Conservation (phyloP, 495 filamentous ascomycete genomes). For the Pseudevernia furfuracea region DNA sequence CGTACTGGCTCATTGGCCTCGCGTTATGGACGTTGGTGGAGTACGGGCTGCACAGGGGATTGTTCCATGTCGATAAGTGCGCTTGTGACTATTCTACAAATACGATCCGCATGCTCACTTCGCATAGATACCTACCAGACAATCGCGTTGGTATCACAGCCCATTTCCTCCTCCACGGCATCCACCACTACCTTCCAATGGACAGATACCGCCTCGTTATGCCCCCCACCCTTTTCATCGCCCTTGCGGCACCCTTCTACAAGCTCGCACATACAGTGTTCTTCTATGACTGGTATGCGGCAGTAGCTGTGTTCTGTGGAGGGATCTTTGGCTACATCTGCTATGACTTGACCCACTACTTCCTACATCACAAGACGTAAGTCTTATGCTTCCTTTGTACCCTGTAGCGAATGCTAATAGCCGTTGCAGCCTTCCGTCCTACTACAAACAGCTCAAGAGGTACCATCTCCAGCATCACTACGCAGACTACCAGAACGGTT, state of each 20-base stretch:
- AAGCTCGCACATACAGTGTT: conserved; percentile 81
- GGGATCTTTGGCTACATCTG: conserved; percentile 92
- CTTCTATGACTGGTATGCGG: conserved; percentile 77
- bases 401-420: conserved; percentile 1
- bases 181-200: conserved; percentile 99
- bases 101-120: conserved; percentile 4
- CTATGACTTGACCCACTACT: conserved; percentile 98
- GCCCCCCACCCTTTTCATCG: conserved; percentile 83
- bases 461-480: conserved; percentile 97
- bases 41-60: conserved; percentile 79
- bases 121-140: conserved; percentile 72
- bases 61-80: conserved; percentile 92
- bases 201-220: conserved; percentile 95
- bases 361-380: conserved; percentile 93
- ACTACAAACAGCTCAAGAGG: conserved; percentile 88
- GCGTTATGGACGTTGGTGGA: conserved; percentile 84
- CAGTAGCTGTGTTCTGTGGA: conserved; percentile 69
- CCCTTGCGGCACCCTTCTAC: conserved; percentile 85
- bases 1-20: conserved; percentile 59
- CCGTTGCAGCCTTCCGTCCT: conserved; percentile 57
- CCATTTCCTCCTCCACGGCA: conserved; percentile 93
- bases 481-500: conserved; percentile 93
- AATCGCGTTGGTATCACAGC: conserved; percentile 79
- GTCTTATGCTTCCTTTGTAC: conserved; percentile 19
- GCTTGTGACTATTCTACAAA: conserved; percentile 25